Evolutionary conservation across 495 filamentous ascomycete genomes (phyloP), one percentile per base, ranked within the genome.

Genomic region (Stereocaulon alpinum): DNA sequence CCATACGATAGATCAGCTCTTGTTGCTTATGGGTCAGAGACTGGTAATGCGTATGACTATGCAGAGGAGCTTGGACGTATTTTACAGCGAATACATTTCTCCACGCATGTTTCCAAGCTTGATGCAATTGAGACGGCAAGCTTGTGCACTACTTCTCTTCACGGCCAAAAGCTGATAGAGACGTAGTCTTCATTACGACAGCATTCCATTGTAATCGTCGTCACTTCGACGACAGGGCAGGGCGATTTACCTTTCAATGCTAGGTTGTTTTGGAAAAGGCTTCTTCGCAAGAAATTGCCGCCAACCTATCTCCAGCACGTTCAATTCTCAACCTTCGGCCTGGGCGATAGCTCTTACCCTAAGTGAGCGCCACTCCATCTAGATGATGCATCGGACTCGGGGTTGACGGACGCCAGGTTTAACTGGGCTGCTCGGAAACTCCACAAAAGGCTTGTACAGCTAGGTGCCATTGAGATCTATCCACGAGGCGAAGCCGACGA

Each of bases 371-470:
- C 44, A 17, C 5, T 24, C 17, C 44, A 6, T 41, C 18, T 62
- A 20, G 27, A 14, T 44, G 44, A 1, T 57, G 6, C 27, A 22
- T 32, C 30, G 18, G n/a, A 18, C 61, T 30, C 32, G 15, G 4
- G 11, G 54, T 61, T 71, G 45, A 72, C 48, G 2, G 20, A 20
- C 50, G 0, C 3, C 48, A 94, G 89, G 68, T 97, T 91, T 74
- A 97, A 97, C 73, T 95, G 87, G 84, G 91, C 91, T 22, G 83
- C 84, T 30, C 80, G 89, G 47, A 97, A 96, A 73, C 74, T 99
- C 32, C 82, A 88, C 68, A 91, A 88, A 66, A 80, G 93, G 43
- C 77, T 99, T 27, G 64, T 86, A 41, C 93, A 97, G 69, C 78
- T 99, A 7, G 91, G 93, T 1, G 94, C 88, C 6, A 77, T 78